These are phyloP conservation scores for Forsythia viridissima DNA, from an alignment of 257 asterid genomes.

Conservation along the genomic window DNA sequence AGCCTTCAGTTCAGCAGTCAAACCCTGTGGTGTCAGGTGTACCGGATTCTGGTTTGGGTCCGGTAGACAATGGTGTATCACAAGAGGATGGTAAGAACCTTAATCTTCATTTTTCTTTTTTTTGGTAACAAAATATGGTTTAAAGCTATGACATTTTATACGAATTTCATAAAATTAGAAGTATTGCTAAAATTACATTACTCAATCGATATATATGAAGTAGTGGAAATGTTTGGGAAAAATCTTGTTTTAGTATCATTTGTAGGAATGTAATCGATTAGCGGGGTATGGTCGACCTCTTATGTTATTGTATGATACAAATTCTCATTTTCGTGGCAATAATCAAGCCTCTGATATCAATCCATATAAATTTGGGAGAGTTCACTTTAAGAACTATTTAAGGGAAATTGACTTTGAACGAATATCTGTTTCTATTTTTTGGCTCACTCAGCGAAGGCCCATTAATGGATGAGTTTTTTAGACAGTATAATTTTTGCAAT, in stretches of 20 bases:
- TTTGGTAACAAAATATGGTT: neutral
- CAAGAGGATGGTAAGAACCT: slow-evolving; percentile 30
- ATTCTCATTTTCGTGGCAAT: neutral
- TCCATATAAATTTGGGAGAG: neutral
- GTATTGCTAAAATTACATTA: neutral
- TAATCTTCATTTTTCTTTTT: neutral
- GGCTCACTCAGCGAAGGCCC: neutral
- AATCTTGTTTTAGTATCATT: no score
- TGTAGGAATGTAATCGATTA: neutral
- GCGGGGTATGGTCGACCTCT: neutral
- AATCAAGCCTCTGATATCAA: neutral
- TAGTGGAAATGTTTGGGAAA: no score
- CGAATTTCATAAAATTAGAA: no score
- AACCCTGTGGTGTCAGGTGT: slow-evolving; percentile 17
- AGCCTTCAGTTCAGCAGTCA: slow-evolving; percentile 28
- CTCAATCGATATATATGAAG: neutral
- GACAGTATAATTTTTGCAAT: neutral
- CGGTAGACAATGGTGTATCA: slow-evolving; percentile 22
- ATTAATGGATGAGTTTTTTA: neutral
- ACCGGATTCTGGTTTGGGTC: slow-evolving; percentile 19
- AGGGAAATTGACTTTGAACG: neutral
- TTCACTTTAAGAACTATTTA: neutral
- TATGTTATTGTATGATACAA: no score
- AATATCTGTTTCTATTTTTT: neutral
- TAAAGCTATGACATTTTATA: no score